A percentile compares a stretch with the other conserved stretches of the same genome.
Evolutionary conservation across 176 grass and related monocot species (phyloP).

Genomic region (Triticum dicoccoides): DNA sequence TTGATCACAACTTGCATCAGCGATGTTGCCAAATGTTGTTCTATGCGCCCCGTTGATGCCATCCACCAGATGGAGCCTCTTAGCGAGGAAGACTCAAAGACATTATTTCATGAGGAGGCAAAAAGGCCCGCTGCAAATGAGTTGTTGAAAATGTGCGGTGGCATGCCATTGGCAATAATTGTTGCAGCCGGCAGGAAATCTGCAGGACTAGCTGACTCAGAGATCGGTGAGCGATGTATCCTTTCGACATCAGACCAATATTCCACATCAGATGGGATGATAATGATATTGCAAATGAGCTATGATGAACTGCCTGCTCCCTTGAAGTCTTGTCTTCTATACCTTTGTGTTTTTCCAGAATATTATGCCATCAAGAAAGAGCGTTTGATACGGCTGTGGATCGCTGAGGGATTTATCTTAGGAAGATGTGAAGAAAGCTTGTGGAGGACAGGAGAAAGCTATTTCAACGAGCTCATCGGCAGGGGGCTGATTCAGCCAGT

Average conservation of each 20-base stretch:
- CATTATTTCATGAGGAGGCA: not conserved
- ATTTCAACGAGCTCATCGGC: not conserved
- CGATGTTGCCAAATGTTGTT: not conserved
- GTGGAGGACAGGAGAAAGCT: not conserved
- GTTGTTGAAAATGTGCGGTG: not conserved
- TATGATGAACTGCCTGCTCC: not conserved
- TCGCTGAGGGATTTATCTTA: slow-evolving; percentile 7
- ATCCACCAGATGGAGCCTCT: not conserved
- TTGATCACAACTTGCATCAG: not conserved
- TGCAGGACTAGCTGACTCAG: not conserved
- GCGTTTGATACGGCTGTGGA: not conserved
- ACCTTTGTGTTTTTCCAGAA: not conserved
- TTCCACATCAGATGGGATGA: not conserved
- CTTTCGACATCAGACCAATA: not conserved
- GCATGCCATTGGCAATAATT: not conserved
- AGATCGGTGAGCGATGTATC: too few relatives aligned
- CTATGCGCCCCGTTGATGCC: not conserved
- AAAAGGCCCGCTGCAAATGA: not conserved
- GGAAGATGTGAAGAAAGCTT: not conserved
- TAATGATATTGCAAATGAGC: not conserved
- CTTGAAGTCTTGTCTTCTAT: not conserved
- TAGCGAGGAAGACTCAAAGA: not conserved
- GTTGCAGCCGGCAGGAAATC: not conserved
- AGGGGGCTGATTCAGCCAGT: not conserved
- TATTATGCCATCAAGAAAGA: not conserved